These are phyloP conservation scores for Saturnispora halmiae DNA, from an alignment of 805 yeast species.

Conservation along the genomic window DNA sequence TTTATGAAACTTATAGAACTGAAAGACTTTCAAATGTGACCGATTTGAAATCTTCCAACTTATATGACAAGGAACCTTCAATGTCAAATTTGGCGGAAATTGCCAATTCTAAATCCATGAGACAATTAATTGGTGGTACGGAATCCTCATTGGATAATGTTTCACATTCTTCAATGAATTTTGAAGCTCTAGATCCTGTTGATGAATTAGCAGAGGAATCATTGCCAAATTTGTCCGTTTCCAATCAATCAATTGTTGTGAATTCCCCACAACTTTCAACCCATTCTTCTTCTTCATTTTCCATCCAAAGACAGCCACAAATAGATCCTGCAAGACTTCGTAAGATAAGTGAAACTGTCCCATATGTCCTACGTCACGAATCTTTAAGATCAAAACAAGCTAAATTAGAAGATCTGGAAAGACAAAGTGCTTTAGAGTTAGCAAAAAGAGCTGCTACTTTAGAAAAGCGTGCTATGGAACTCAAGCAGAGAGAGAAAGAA, in stretches of 20 bases:
- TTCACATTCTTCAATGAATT: conserved; percentile 7
- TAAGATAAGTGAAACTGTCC: conserved; percentile 74
- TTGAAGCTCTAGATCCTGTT: conserved; percentile 10
- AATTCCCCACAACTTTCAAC: neutral
- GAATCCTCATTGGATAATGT: too few relatives aligned
- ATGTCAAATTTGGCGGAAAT: conserved; percentile 54
- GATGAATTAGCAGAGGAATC: neutral
- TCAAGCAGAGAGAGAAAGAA: conserved; percentile 56
- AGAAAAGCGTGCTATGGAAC: conserved; percentile 64
- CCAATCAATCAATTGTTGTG: too few relatives aligned
- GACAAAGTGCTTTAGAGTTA: conserved; percentile 65
- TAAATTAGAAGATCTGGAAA: conserved; percentile 70
- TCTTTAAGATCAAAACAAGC: conserved; percentile 66
- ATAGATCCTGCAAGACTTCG: conserved; percentile 54
- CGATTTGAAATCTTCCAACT: conserved; percentile 24
- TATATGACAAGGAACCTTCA: conserved; percentile 33
- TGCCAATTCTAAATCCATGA: conserved; percentile 29
- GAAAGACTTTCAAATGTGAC: conserved; percentile 50
- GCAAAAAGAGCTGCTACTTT: conserved; percentile 66
- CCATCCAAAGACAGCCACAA: conserved; percentile 14
- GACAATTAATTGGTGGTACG: conserved; percentile 12
- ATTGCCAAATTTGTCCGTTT: neutral
- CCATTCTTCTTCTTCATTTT: neutral
- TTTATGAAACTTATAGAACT: conserved; percentile 58
- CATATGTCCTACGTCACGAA: conserved; percentile 75